Conservation (phyloP, 164 flowering plant genomes). For the Berberis thunbergii region DNA sequence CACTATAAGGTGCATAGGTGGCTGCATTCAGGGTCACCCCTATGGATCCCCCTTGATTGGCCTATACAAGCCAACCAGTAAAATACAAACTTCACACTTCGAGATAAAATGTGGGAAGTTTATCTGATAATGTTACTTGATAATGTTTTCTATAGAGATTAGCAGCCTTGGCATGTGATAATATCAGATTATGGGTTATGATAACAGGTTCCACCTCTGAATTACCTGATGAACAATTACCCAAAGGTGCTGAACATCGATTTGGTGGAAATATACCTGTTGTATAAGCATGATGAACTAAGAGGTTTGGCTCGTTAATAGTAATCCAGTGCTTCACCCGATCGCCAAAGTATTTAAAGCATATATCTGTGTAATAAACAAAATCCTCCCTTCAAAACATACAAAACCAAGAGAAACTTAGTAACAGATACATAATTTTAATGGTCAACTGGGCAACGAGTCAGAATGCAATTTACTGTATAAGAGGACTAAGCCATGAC, state of each 20-base stretch:
- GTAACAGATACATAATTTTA: no score
- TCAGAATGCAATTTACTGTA: no score
- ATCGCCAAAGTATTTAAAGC: constrained; percentile 41
- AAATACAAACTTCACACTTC: neutral
- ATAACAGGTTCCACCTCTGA: constrained; percentile 38
- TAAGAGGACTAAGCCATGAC: neutral
- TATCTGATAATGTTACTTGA: neutral
- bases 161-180: constrained; percentile 38
- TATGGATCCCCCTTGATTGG: constrained; percentile 6
- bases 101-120: neutral
- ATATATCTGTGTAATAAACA: constrained; percentile 27
- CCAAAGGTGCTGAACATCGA: neutral
- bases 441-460: no score
- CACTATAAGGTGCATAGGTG: constrained; percentile 3
- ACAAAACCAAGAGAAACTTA: neutral
- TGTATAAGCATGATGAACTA: neutral
- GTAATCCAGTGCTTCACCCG: constrained; percentile 45
- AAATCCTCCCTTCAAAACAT: constrained; percentile 36
- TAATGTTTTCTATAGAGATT: constrained; percentile 22
- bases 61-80: neutral
- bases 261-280: neutral
- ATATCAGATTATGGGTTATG: constrained; percentile 34
- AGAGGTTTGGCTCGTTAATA: constrained; percentile 40
- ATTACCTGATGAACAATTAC: constrained; percentile 26
- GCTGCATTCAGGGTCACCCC: neutral